Base-by-base conservation (phyloP, 108 stramenopile species). In the Nitzschia palea region DNA sequence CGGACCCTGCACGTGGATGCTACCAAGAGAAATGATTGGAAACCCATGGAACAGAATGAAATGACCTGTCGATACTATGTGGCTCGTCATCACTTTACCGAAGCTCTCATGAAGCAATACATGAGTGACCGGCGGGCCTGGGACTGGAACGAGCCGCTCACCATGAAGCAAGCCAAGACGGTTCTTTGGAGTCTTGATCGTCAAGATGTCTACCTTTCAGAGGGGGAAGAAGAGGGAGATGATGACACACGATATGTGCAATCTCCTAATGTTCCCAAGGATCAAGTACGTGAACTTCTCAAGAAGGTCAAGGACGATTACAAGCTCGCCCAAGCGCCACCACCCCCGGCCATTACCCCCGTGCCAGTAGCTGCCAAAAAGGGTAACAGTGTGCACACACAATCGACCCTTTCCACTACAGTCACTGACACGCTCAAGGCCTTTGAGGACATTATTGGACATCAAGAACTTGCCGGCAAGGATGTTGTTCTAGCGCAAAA, bases 11-110 rank as follows among this genome's bases (percentile, higher is more conserved):
- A 66, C 25, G 80, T 82, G 9, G 65, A 67, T 15, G 50, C 69
- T 2, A 31, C 30, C 12, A 73, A 70, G 34, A 61, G 67, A 23
- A 61, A 77, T 37, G 80, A 82, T 22, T 82, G 80, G 80, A 77
- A 77, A 37, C 54, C 33, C 9, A 65, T 30, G 1, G 47, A 20
- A 20, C 18, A 10, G 15, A 20, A 12, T 25, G 25, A 26, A 28
- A 4, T 10, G 28, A 53, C 37, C 25, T 72, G 71, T 37, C 67
- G 78, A 20, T 82, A 77, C 55, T 71, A 77, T 44, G 68, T 82
- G 18, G 80, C 80, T 5, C 45, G 73, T 0, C 80, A 82, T 62
- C 80, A 82, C 51, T 82, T 54, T 37, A 82, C 80, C 25, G 76
- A 77, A 44, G 40, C 52, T 31, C 55, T 73, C 6, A 73, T 77